Conservation (phyloP, 2,329 filamentous ascomycete species). For the Microsporum audouinii region DNA sequence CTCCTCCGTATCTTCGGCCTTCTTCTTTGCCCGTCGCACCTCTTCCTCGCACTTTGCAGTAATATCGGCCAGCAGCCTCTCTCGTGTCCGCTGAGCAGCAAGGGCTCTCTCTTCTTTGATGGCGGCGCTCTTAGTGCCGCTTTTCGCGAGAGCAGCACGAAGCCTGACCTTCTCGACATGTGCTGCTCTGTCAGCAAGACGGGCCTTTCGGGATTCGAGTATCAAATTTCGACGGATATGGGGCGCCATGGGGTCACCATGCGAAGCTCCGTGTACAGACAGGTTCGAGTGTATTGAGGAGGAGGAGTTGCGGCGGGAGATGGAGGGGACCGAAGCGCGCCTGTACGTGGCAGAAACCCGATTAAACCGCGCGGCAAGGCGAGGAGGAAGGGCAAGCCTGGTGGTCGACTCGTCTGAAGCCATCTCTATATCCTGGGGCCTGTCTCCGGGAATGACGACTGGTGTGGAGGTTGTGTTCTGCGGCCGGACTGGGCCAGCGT, state of each 20-base stretch:
- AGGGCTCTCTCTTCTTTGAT: conserved; percentile 52
- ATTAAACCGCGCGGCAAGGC: conserved; percentile 53
- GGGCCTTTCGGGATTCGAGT: conserved; percentile 52
- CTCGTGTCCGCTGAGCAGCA: conserved; percentile 52
- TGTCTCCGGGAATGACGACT: neutral
- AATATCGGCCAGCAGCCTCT: conserved; percentile 53
- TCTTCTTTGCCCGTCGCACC: conserved; percentile 53
- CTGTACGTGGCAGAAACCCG: conserved; percentile 41
- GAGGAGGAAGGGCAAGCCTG: conserved; percentile 44
- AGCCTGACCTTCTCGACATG: conserved; percentile 56
- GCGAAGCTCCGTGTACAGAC: conserved; percentile 36
- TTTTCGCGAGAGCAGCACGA: conserved; percentile 51
- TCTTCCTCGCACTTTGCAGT: conserved; percentile 55
- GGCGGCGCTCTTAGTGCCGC: conserved; percentile 41
- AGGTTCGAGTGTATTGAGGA: conserved; percentile 53
- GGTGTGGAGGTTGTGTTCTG: neutral
- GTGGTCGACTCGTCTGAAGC: conserved; percentile 26
- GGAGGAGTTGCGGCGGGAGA: conserved; percentile 53
- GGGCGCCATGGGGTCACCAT: conserved; percentile 47
- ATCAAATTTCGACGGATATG: conserved; percentile 55
- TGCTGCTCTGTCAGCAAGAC: conserved; percentile 52
- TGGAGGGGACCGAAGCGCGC: conserved; percentile 48
- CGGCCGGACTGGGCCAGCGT: neutral
- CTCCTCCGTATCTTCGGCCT: conserved; percentile 55
- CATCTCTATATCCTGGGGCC: conserved; percentile 32